These are phyloP conservation scores for Setaria viridis DNA, from an alignment of 202 grass and related monocot genomes.

Conservation along the genomic window DNA sequence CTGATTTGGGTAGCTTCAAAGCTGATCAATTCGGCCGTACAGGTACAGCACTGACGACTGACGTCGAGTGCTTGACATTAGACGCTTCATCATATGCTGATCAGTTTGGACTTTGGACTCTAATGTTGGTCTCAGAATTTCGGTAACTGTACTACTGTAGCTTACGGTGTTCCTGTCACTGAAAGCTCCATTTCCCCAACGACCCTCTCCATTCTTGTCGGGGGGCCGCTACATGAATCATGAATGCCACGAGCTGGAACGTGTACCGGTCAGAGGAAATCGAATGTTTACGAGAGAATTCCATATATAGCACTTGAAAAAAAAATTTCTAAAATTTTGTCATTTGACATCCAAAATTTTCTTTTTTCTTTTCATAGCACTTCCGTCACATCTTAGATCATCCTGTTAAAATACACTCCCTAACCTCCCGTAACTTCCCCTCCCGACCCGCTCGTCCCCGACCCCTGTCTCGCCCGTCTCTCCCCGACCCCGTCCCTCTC, in stretches of 20 bases:
- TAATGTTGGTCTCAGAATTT: no score
- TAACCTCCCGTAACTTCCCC: no score
- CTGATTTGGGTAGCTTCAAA: conserved; percentile 24
- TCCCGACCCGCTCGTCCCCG: no score
- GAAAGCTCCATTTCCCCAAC: background rate
- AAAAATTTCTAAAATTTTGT: no score
- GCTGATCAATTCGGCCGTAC: no score
- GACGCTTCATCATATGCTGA: background rate
- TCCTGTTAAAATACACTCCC: no score
- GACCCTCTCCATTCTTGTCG: background rate
- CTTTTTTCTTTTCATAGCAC: no score
- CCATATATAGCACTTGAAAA: no score
- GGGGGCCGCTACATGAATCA: background rate
- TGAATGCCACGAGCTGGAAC: background rate
- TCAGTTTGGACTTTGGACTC: background rate
- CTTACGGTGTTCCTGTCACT: background rate
- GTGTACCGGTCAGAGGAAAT: background rate
- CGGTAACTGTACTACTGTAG: background rate
- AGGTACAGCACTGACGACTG: background rate
- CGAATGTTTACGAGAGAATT: background rate
- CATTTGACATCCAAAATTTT: no score
- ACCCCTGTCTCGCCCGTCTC: no score
- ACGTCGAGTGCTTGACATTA: background rate
- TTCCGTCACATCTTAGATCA: no score
- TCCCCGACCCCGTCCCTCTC: no score